Evolutionary conservation across 768 basidiomycete genomes (phyloP).

Genomic region (Lactarius tabidus): DNA sequence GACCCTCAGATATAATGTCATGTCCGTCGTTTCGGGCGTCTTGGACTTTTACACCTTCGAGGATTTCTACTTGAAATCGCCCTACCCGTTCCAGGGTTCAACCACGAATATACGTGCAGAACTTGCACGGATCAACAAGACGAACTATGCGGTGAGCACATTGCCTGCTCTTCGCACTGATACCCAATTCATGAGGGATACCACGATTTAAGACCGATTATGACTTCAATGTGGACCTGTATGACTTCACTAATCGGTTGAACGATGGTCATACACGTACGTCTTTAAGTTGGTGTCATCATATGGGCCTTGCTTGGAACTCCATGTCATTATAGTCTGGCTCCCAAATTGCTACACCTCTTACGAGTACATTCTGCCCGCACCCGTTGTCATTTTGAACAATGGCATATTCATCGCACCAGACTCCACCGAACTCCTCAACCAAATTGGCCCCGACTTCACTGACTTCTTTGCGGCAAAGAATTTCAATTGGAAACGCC

Average conservation of each 20-base stretch:
- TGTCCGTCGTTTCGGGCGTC: conserved; percentile 33
- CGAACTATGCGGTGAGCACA: conserved; percentile 41
- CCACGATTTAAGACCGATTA: conserved; percentile 49
- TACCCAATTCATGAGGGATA: background rate
- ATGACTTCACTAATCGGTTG: conserved; percentile 48
- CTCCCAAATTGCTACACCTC: conserved; percentile 50
- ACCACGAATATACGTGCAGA: conserved; percentile 51
- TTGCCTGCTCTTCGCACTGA: background rate
- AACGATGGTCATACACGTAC: conserved; percentile 66
- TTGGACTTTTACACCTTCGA: conserved; percentile 42
- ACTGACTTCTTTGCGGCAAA: conserved; percentile 41
- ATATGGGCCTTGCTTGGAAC: background rate
- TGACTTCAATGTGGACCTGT: conserved; percentile 57
- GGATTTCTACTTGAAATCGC: conserved; percentile 36
- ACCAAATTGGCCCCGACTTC: conserved; percentile 43
- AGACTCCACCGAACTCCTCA: conserved; percentile 49
- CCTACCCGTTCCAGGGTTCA: conserved; percentile 42
- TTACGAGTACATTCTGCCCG: conserved; percentile 47
- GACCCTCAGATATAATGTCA: conserved; percentile 36
- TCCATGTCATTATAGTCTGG: conserved; percentile 39
- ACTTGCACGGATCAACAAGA: conserved; percentile 45
- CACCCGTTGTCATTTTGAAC: conserved; percentile 39
- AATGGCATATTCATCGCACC: conserved; percentile 46
- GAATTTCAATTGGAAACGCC: conserved; percentile 53
- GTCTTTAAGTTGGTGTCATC: conserved; percentile 18